Evolutionary conservation across 495 filamentous ascomycete species (phyloP), one percentile per base, ranked within the genome.

Genomic region (Penicillium nucicola): DNA sequence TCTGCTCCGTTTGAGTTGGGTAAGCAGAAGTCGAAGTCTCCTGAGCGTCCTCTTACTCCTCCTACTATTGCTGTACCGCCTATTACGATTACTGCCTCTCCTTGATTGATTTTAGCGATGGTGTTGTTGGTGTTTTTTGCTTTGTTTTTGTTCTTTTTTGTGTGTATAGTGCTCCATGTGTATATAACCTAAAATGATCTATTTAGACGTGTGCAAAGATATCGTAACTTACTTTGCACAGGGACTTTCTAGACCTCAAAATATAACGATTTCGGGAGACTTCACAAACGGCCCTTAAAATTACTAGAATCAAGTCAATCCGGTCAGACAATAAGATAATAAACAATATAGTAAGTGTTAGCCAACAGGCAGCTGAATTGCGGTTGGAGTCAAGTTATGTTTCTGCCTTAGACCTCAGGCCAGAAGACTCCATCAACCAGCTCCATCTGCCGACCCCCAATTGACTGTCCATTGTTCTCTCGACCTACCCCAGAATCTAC

Each of bases 31-130:
- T 55, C 42, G 36, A 56, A 53, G 9, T 55, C 42, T 20, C 56
- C 56, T 19, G 60, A 64, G 38, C 54, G 53, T 9, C 56, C 58
- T 15, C 20, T 22, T 19, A 57, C 65, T 4, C 56, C 61, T 34
- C 40, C 55, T 6, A 33, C 55, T 15, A 52, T 65, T 15, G 43
- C 55, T 13, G 67, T 70, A 10, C 69, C 69, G 32, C 68, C 69
- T 0, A 72, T 72, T 25, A 69, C 65, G 4, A 67, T 72, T 39
- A 72, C 69, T 25, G 60, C 46, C 14, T 69, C 69, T 43, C 65
- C 53, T 51, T 60, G 28, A 32, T 44, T 42, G 20, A 39, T 47
- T 47, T 39, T 36, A 48, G 46, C 46, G 46, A 41, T 41, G 14
- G 34, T 25, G 46, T 48, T 39, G 31, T 48, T 34, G 34, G 42